A percentile compares a stretch with the other conserved stretches of the same genome.
Evolutionary conservation across 305 asterid genomes (phyloP).

Genomic region (Ilex paraguariensis): DNA sequence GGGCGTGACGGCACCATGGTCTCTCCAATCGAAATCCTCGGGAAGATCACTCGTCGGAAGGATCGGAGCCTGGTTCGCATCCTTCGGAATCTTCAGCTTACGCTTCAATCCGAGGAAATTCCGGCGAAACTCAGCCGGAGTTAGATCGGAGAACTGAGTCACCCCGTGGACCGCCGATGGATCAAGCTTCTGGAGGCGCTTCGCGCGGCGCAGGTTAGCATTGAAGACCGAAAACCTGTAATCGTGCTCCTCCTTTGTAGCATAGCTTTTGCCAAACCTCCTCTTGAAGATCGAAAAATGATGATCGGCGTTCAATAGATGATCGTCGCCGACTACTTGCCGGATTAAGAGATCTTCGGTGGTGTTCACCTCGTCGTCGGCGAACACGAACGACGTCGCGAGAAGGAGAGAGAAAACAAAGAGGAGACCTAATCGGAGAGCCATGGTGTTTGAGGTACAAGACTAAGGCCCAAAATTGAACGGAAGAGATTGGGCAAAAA

Average conservation of each 20-base stretch:
- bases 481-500: too few relatives aligned
- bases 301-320: slow-evolving; percentile 45
- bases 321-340: slow-evolving; percentile 54
- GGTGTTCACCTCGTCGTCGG: slow-evolving; percentile 7
- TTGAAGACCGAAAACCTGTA: slow-evolving; percentile 63
- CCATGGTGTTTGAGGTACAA: slow-evolving; percentile 35
- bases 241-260: slow-evolving; percentile 63
- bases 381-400: slow-evolving; percentile 33
- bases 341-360: slow-evolving; percentile 50
- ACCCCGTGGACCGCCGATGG: slow-evolving; percentile 92
- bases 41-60: slow-evolving; percentile 79
- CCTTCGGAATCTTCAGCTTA: slow-evolving; percentile 49
- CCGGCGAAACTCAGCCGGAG: slow-evolving; percentile 60
- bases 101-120: slow-evolving; percentile 65
- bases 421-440: slow-evolving; percentile 32
- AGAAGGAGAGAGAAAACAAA: slow-evolving; percentile 33
- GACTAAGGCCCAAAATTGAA: too few relatives aligned
- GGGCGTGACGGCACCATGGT: slow-evolving; percentile 71
- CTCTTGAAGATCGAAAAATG: slow-evolving; percentile 68
- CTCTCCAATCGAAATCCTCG: slow-evolving; percentile 80
- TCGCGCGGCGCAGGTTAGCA: slow-evolving; percentile 76
- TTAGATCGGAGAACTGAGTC: slow-evolving; percentile 84
- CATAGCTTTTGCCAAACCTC: slow-evolving; percentile 59
- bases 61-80: slow-evolving; percentile 75
- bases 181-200: slow-evolving; percentile 70